These are phyloP conservation scores for Stevia rebaudiana DNA, from an alignment of 140 eudicot genomes.

Conservation along the genomic window DNA sequence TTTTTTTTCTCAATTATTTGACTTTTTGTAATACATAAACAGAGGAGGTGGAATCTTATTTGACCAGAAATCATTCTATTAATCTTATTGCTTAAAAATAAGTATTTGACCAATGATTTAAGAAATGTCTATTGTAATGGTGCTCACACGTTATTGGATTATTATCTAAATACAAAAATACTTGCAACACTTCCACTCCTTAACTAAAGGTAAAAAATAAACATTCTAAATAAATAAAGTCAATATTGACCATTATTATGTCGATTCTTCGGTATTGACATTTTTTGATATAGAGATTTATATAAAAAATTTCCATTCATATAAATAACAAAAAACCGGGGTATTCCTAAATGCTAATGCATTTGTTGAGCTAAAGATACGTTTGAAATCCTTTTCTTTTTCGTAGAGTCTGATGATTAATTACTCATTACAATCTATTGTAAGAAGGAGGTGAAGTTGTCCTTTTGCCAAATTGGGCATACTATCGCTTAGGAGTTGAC, in stretches of 20 bases:
- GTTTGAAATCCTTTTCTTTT: no score
- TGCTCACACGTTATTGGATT: constrained; percentile 19
- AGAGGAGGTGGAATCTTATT: constrained; percentile 1
- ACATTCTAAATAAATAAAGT: constrained; percentile 3
- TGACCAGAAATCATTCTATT: background rate
- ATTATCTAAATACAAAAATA: constrained; percentile 8
- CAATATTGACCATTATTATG: constrained; percentile 9
- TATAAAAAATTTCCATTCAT: no score
- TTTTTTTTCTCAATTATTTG: no score
- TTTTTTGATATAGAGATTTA: no score
- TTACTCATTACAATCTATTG: no score
- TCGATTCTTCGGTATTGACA: constrained; percentile 7
- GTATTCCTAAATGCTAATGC: no score
- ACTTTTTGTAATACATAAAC: background rate
- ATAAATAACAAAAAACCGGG: no score
- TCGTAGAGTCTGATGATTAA: no score
- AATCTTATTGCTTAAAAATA: background rate
- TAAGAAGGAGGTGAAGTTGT: no score
- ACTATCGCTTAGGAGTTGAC: no score
- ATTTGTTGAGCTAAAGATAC: no score
- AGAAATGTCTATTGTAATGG: constrained; percentile 14
- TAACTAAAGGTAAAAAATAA: background rate
- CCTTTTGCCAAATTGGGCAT: no score
- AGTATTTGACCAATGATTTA: background rate
- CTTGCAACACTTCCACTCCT: constrained; percentile 26